Conservation (phyloP, 805 yeast genomes). For the Lachancea kluyveri region DNA sequence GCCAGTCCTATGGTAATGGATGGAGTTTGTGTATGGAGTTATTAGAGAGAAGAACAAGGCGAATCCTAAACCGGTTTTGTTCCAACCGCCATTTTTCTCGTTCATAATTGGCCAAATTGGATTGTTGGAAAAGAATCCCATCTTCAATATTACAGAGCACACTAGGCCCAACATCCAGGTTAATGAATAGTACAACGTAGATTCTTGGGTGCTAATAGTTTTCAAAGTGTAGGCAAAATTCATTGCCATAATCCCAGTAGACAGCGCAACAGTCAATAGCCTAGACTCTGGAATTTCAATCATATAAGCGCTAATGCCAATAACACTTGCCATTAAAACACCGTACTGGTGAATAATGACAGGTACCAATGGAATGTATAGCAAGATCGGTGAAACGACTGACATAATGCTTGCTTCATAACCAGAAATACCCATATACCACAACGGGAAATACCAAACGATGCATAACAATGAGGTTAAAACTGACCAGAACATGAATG, state of each 20-base stretch:
- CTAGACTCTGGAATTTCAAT: slow-evolving; percentile 65
- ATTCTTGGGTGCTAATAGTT: slow-evolving; percentile 29
- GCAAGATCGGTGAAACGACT: slow-evolving; percentile 52
- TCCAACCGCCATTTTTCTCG: slow-evolving; percentile 78
- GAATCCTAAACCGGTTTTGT: slow-evolving; percentile 48
- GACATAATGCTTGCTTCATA: slow-evolving; percentile 69
- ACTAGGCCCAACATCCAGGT: slow-evolving; percentile 55
- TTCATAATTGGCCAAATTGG: slow-evolving; percentile 97
- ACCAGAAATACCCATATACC: slow-evolving; percentile 98
- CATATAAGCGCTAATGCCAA: slow-evolving; percentile 73
- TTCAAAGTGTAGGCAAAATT: slow-evolving; percentile 52
- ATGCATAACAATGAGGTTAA: slow-evolving; percentile 75
- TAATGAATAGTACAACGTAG: slow-evolving; percentile 16
- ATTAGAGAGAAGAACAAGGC: slow-evolving; percentile 51
- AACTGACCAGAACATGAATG: slow-evolving; percentile 81
- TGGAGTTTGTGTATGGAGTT: slow-evolving; percentile 39
- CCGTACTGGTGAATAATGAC: slow-evolving; percentile 26
- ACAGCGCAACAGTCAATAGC: slow-evolving; percentile 58
- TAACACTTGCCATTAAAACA: slow-evolving; percentile 41
- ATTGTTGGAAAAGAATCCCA: slow-evolving; percentile 73
- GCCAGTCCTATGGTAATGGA: slow-evolving; percentile 12
- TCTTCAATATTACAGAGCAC: slow-evolving; percentile 67
- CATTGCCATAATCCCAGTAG: slow-evolving; percentile 55
- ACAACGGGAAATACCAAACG: slow-evolving; percentile 95
- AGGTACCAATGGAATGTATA: slow-evolving; percentile 38